Evolutionary conservation across 2,329 filamentous ascomycete species (phyloP), one percentile per base, ranked within the genome.

Genomic region (Thielaviopsis euricoi): DNA sequence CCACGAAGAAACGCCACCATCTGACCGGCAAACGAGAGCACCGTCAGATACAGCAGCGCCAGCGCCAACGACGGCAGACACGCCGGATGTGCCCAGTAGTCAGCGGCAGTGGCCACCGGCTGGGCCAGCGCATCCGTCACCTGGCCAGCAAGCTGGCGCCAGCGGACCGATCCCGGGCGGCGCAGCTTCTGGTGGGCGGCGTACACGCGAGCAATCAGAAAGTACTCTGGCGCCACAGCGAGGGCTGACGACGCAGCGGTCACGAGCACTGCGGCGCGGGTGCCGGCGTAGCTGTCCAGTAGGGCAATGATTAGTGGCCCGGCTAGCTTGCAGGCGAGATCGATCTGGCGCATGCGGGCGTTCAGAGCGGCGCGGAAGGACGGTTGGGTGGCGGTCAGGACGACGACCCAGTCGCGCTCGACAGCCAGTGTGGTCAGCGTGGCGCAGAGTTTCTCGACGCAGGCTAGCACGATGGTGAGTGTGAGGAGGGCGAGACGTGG

Each of bases 331-430:
- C 79, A 82, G 17, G 77, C 65, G 5, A 83, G 69, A 60, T 83
- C 80, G 51, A 83, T 82, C 4, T 80, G 74, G n/a, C 80, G 74
- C 75, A 83, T 81, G n/a, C 71, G 71, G 2, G 79, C 74, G 64
- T 82, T 83, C 25, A 82, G 66, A 6, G 68, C 72, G 68, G 58
- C 64, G 19, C 61, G 61, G 0, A 52, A 50, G 1, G 46, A 37
- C 1, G 50, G 49, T 43, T 65, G 50, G 1, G 52, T 52, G 2
- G 54, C 58, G 1, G 64, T 61, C 0, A 66, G 59, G 7, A 80
- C 71, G 0, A 80, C 73, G 3, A 80, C 75, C 85, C 85, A 88
- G 63, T 89, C 86, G 64, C 81, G 73, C 66, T 89, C 86, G 0
- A 89, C 76, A 0, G 85, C 74, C 0, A 89, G 78, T 0, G 79